phyloP scores from a whole-genome alignment of 2,329 filamentous ascomycete genomes.

The Plectosphaerella plurivora region DNA sequence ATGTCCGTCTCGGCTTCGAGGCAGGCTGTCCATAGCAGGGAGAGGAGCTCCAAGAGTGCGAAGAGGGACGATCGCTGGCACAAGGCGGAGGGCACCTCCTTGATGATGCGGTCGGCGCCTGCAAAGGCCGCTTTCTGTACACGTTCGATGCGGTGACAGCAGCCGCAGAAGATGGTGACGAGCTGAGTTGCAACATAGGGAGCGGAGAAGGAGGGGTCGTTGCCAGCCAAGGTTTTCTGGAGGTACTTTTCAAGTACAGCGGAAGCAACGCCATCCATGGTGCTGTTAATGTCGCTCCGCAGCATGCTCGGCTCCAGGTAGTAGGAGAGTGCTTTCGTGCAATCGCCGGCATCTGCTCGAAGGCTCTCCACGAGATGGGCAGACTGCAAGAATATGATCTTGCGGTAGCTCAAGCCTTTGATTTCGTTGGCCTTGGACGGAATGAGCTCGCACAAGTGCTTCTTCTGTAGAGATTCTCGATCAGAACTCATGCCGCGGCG shows the following conservation, averaged over 20 bases:
- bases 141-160: slow-evolving; percentile 88
- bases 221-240: slow-evolving; percentile 65
- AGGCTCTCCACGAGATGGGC: slow-evolving; percentile 86
- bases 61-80: slow-evolving; percentile 90
- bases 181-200: slow-evolving; percentile 87
- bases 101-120: slow-evolving; percentile 82
- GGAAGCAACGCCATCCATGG: slow-evolving; percentile 60
- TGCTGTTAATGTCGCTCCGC: slow-evolving; percentile 56
- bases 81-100: slow-evolving; percentile 79
- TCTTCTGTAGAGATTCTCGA: slow-evolving; percentile 76
- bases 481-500: slow-evolving; percentile 80
- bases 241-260: slow-evolving; percentile 78
- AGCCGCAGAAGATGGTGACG: slow-evolving; percentile 77
- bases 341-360: slow-evolving; percentile 81
- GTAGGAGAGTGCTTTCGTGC: slow-evolving; percentile 83
- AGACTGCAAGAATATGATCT: slow-evolving; percentile 87
- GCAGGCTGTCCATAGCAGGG: slow-evolving; percentile 93
- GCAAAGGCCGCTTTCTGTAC: slow-evolving; percentile 82
- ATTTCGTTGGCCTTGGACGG: slow-evolving; percentile 76
- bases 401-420: slow-evolving; percentile 77
- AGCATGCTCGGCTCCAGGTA: slow-evolving; percentile 89
- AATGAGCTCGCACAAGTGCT: slow-evolving; percentile 66
- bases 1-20: slow-evolving; percentile 91
- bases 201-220: slow-evolving; percentile 76
- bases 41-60: slow-evolving; percentile 84